A percentile compares a stretch with the other conserved stretches of the same genome.
Evolutionary conservation across 2,329 filamentous ascomycete genomes (phyloP).

Genomic region (Ceratocystis cacaofunesta): DNA sequence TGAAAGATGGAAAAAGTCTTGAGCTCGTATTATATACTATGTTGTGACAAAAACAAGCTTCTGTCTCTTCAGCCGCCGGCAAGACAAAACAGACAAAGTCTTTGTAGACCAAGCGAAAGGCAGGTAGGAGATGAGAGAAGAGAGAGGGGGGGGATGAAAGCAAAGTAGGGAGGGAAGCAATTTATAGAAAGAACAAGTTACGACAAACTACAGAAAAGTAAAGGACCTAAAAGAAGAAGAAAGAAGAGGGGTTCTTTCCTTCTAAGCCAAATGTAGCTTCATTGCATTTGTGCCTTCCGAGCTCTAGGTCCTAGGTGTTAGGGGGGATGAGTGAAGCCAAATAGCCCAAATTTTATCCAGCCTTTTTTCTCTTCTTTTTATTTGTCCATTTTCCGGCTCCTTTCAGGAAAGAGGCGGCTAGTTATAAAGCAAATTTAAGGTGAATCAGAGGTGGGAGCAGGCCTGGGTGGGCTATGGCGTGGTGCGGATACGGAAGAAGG

Average conservation of each 20-base stretch:
- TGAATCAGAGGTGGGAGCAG: background rate
- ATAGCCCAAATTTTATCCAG: background rate
- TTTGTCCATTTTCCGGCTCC: background rate
- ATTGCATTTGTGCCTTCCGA: background rate
- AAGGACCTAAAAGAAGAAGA: background rate
- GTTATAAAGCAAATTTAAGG: background rate
- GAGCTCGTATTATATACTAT: background rate
- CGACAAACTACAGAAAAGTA: background rate
- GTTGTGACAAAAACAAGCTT: background rate
- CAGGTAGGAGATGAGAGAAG: constrained; percentile 1
- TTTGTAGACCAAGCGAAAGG: background rate
- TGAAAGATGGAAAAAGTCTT: background rate
- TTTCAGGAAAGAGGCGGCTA: background rate
- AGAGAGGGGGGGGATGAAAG: background rate
- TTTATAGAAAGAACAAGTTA: background rate
- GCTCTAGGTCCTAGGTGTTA: background rate
- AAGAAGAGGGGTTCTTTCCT: background rate
- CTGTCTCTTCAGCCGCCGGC: background rate
- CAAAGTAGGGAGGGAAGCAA: background rate
- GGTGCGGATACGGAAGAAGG: background rate
- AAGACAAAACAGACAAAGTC: background rate
- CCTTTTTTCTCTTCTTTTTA: background rate
- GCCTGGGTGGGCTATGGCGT: background rate
- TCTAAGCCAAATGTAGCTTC: background rate
- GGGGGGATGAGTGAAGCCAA: background rate